A percentile compares a stretch with the other conserved stretches of the same genome.
Conservation (phyloP, 129 eudicot genomes). For the Logfia minima region DNA sequence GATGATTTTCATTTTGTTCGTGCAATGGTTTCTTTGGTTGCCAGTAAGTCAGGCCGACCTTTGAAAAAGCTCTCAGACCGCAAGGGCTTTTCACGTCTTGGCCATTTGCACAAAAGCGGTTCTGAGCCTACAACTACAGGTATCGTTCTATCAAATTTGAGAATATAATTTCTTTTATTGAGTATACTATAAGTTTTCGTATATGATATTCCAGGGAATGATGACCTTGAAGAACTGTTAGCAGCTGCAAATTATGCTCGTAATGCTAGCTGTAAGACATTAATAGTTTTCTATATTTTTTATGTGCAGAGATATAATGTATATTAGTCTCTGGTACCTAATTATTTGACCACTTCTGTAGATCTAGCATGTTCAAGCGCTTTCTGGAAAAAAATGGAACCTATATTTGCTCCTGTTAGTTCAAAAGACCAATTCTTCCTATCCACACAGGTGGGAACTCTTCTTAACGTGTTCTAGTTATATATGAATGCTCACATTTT, state of each 20-base stretch:
- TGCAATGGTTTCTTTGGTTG: slow-evolving; percentile 24
- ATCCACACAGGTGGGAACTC: slow-evolving; percentile 59
- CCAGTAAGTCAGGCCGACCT: slow-evolving; percentile 80
- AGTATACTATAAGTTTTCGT: slow-evolving; percentile 5
- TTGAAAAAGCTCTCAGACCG: slow-evolving; percentile 78
- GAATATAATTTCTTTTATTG: not conserved
- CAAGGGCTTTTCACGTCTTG: slow-evolving; percentile 76
- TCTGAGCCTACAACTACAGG: slow-evolving; percentile 56
- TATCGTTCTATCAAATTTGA: slow-evolving; percentile 26
- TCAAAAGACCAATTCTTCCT: slow-evolving; percentile 56
- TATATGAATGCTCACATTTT: slow-evolving; percentile 9
- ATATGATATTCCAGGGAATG: slow-evolving; percentile 55
- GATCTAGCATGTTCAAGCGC: slow-evolving; percentile 73
- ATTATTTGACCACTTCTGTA: slow-evolving; percentile 29
- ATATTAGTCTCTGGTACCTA: not conserved
- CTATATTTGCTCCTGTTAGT: slow-evolving; percentile 56
- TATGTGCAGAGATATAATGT: not conserved
- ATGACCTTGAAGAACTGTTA: slow-evolving; percentile 81
- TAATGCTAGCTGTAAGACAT: slow-evolving; percentile 59
- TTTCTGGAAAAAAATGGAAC: slow-evolving; percentile 87
- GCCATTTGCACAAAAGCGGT: slow-evolving; percentile 53
- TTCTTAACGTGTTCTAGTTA: slow-evolving; percentile 6
- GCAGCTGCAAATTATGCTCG: slow-evolving; percentile 77
- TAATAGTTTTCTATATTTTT: not conserved
- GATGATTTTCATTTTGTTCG: slow-evolving; percentile 16